Percentiles rank a stretch among this genome's conserved stretches.
These are phyloP conservation scores for Alternaria alternata DNA, from an alignment of 2,329 filamentous ascomycete species.

Conservation along the genomic window DNA sequence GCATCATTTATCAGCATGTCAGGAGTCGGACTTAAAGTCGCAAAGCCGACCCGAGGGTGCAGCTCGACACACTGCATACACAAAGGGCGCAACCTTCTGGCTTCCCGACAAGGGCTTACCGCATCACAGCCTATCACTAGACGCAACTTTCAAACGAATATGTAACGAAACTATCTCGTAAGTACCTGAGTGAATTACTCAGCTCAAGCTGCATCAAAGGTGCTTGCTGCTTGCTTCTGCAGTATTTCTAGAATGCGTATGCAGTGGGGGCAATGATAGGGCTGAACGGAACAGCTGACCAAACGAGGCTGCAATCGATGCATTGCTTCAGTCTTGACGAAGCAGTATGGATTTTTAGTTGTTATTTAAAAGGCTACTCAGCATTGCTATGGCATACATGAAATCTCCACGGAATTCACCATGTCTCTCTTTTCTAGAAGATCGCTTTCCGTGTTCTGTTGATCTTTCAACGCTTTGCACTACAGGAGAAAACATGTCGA, in stretches of 20 bases:
- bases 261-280: slow-evolving; percentile 5
- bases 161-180: neutral
- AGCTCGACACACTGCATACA: neutral
- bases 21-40: slow-evolving; percentile 4
- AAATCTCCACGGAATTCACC: neutral
- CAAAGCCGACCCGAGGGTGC: slow-evolving; percentile 4
- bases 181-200: slow-evolving; percentile 19
- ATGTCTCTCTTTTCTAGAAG: neutral
- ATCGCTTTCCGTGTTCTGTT: neutral
- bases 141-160: slow-evolving; percentile 3
- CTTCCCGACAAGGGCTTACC: neutral
- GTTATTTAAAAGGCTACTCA: slow-evolving; percentile 6
- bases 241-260: slow-evolving; percentile 4
- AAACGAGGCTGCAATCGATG: slow-evolving; percentile 16
- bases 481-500: neutral
- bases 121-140: neutral
- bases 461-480: neutral
- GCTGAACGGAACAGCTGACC: slow-evolving; percentile 20
- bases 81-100: neutral
- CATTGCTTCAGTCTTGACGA: slow-evolving; percentile 11
- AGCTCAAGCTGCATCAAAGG: slow-evolving; percentile 10
- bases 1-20: neutral
- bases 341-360: slow-evolving; percentile 7
- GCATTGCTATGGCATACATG: slow-evolving; percentile 4
- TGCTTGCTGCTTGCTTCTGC: slow-evolving; percentile 2